A percentile compares a stretch with the other conserved stretches of the same genome.
Conservation (phyloP, 192 early-diverging fungal genomes). For the Entophlyctis luteolus region DNA sequence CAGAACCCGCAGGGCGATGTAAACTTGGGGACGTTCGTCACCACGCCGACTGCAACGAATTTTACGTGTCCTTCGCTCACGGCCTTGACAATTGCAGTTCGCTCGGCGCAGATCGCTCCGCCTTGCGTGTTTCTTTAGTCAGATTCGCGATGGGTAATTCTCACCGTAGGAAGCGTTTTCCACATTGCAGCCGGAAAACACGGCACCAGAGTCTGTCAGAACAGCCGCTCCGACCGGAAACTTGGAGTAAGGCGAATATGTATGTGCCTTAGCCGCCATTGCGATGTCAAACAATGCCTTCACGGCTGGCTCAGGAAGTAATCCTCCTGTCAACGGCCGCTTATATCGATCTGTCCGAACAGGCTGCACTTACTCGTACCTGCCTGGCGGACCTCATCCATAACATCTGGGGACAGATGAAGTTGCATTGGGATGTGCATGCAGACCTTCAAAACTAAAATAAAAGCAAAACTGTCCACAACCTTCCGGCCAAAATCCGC, state of each 20-base stretch:
- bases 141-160: not conserved
- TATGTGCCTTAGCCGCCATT: constrained; percentile 56
- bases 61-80: constrained; percentile 73
- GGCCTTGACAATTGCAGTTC: constrained; percentile 84
- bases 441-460: no score
- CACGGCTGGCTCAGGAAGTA: not conserved
- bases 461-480: not conserved
- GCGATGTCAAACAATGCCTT: constrained; percentile 11
- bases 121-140: constrained; percentile 10
- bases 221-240: constrained; percentile 87
- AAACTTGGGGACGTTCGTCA: constrained; percentile 58
- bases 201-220: constrained; percentile 60
- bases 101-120: constrained; percentile 85
- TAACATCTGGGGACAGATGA: no score
- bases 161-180: constrained; percentile 80
- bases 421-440: no score
- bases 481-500: not conserved
- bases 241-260: constrained; percentile 88
- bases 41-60: constrained; percentile 75
- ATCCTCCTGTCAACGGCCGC: no score
- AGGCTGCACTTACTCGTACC: no score
- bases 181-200: constrained; percentile 74
- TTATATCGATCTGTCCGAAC: not conserved
- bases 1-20: constrained; percentile 66
- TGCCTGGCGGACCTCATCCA: no score